Conservation (phyloP, 164 flowering plant genomes). For the grape (Vitis vinifera) region ASM3070453v1 NC_081818.1:47501-48000, state of each 20-base stretch:
- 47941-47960: constrained; percentile 44
- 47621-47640: no score
- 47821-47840: constrained; percentile 87
- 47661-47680: neutral
- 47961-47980: constrained; percentile 71
- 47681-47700: neutral
- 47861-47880: constrained; percentile 91
- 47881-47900: constrained; percentile 94
- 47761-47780: constrained; percentile 54
- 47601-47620: no score
- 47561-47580: neutral
- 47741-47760: constrained; percentile 72
- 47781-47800: constrained; percentile 60
- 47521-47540: no score
- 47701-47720: neutral
- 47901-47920: constrained; percentile 95
- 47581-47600: no score
- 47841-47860: constrained; percentile 93
- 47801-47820: constrained; percentile 79
- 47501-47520: no score
- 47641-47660: no score
- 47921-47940: constrained; percentile 56
- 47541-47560: neutral
- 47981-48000: constrained; percentile 87
- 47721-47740: constrained; percentile 37